Evolutionary conservation across 208 protist genomes (phyloP).

Genomic region (Trypanosoma rangeli): DNA sequence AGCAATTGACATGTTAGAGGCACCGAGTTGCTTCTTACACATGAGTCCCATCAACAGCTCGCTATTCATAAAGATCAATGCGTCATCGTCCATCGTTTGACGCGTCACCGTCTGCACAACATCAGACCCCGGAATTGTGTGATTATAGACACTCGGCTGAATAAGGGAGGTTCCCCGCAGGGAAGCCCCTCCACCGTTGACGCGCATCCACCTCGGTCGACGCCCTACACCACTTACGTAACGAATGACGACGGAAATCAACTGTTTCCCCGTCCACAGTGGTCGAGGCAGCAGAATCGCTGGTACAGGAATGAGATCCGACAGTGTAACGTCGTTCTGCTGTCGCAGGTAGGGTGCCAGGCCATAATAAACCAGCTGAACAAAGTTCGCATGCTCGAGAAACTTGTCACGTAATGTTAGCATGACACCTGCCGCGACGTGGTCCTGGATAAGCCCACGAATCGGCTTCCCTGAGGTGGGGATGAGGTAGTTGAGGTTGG

Average conservation of each 20-base stretch:
- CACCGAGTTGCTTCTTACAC: conserved; percentile 96
- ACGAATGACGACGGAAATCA: conserved; percentile 90
- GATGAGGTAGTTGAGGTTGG: conserved; percentile 97
- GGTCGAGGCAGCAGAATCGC: conserved; percentile 94
- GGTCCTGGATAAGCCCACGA: conserved; percentile 99
- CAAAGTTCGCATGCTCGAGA: conserved; percentile 90
- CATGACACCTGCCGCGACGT: conserved; percentile 97
- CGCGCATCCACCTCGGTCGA: not conserved
- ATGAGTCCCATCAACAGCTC: conserved; percentile 97
- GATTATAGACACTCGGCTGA: conserved; percentile 73
- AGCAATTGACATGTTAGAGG: conserved; percentile 83
- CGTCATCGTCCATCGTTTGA: conserved; percentile 66
- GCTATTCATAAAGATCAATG: conserved; percentile 90
- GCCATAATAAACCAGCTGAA: conserved; percentile 93
- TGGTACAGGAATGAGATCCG: conserved; percentile 86
- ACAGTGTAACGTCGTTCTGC: conserved; percentile 52
- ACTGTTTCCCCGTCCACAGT: conserved; percentile 98
- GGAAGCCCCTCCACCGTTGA: conserved; percentile 66
- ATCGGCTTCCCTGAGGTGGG: conserved; percentile 97
- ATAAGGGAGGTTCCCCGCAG: conserved; percentile 86
- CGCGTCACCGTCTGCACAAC: conserved; percentile 34
- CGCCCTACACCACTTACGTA: conserved; percentile 66
- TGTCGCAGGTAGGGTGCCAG: conserved; percentile 76
- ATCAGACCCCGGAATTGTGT: conserved; percentile 24
- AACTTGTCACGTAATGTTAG: conserved; percentile 97